A percentile compares a stretch with the other conserved stretches of the same genome.
These are phyloP conservation scores for Claviceps sp. DNA, from an alignment of 2,329 filamentous ascomycete genomes.

Conservation along the genomic window DNA sequence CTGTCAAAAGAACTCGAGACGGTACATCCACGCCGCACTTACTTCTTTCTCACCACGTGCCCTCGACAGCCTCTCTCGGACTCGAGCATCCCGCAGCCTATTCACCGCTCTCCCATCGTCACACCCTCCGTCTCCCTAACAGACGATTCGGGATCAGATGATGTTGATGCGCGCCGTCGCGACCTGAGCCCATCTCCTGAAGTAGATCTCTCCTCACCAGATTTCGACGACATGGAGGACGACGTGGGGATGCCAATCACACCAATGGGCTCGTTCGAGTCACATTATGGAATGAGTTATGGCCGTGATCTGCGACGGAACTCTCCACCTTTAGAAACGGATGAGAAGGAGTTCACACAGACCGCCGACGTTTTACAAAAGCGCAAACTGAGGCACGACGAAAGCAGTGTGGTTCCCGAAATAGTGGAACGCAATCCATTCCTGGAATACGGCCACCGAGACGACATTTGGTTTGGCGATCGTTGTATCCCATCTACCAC, in stretches of 20 bases:
- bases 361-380: conserved; percentile 76
- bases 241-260: conserved; percentile 45
- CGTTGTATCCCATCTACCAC: conserved; percentile 22
- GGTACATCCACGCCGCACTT: conserved; percentile 85
- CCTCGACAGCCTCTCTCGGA: conserved; percentile 67
- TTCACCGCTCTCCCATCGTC: conserved; percentile 39
- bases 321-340: conserved; percentile 80
- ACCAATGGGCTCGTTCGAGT: conserved; percentile 51
- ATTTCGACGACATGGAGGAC: conserved; percentile 64
- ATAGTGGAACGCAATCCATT: conserved; percentile 16
- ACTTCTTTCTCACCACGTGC: conserved; percentile 89
- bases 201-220: conserved; percentile 75
- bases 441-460: conserved; percentile 24
- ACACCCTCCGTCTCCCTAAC: conserved; percentile 66
- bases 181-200: conserved; percentile 84
- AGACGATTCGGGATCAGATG: conserved; percentile 46
- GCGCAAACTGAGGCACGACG: conserved; percentile 39
- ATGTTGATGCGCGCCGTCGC: conserved; percentile 53
- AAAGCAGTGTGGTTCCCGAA: conserved; percentile 16
- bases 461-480: conserved; percentile 40
- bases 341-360: conserved; percentile 94
- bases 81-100: conserved; percentile 17
- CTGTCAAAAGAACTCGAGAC: conserved; percentile 86
- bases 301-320: conserved; percentile 45
- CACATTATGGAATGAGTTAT: conserved; percentile 24